Conservation (phyloP, 768 basidiomycete species). For the Asterophora parasitica region DNA sequence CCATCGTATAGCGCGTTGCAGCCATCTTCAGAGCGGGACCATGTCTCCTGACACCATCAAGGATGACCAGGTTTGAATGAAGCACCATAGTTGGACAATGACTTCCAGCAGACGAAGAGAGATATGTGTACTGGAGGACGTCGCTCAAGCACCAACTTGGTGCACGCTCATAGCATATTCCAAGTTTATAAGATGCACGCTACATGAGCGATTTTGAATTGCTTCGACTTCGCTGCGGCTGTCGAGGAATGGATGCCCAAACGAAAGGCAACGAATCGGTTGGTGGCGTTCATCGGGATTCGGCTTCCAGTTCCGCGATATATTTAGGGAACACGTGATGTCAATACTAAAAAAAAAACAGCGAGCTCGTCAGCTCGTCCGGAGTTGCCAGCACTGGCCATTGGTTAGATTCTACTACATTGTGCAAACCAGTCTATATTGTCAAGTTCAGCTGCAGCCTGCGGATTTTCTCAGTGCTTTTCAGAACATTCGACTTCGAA, state of each 20-base stretch:
- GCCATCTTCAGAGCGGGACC: slow-evolving; percentile 32
- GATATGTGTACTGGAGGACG: not conserved
- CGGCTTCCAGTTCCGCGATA: not conserved
- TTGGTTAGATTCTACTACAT: too few species aligned
- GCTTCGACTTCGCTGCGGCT: not conserved
- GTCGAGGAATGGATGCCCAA: too few species aligned
- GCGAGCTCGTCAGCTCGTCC: too few species aligned
- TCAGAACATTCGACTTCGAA: too few species aligned
- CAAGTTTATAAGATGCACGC: not conserved
- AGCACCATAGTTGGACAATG: not conserved
- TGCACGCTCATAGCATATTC: not conserved
- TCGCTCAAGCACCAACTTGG: not conserved
- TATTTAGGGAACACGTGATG: too few species aligned
- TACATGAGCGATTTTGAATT: not conserved
- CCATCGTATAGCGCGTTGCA: slow-evolving; percentile 38
- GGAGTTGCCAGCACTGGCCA: too few species aligned
- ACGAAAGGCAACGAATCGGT: too few species aligned
- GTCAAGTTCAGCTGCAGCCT: too few species aligned
- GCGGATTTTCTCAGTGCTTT: too few species aligned
- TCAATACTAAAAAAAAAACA: too few species aligned
- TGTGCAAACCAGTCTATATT: too few species aligned
- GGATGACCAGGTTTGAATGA: not conserved
- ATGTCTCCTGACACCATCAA: not conserved
- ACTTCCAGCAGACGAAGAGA: not conserved
- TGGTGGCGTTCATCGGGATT: not conserved